Evolutionary conservation across 1,284 basidiomycete species (phyloP), one percentile per base, ranked within the genome.

Genomic region (Cutaneotrichosporon daszewskae): DNA sequence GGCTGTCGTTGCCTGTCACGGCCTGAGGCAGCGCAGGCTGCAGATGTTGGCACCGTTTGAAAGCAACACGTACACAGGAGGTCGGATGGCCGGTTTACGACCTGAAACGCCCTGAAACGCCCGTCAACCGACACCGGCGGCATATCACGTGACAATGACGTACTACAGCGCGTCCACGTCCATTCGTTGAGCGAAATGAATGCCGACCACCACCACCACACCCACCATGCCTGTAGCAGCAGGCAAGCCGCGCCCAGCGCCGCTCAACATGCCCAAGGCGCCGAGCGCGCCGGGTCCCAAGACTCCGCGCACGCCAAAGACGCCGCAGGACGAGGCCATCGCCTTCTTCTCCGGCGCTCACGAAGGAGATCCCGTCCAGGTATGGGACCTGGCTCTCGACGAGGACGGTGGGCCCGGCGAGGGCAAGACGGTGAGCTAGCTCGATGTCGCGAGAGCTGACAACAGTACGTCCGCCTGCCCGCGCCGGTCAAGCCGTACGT

Each of bases 391-490:
- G 22, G 74, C 76, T 47, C 77, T 96, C 29, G 87, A 90, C 62
- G 77, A 83, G 17, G 88, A 96, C 72, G 92, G 92, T 37, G 87
- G 86, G 18, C 91, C 92, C 2, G 80, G 77, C 61, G 84, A 85
- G 65, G 81, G 85, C 58, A 81, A 83, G 73, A 81, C 83, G 53
- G 90, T 88, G 63, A 68, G 85, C 78, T 22, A 13, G 23, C 27
- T 23, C 16, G 25, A 32, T 16, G 7, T 20, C 24, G 26, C 18
- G 5, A 34, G 7, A 11, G 12, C 36, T 41, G 25, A 41, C 19
- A 18, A 17, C 62, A 96, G 92, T 95, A 95, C 68, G 84, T 92
- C 59, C 88, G 92, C 39, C 81, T 96, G 20, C 91, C 91, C 8
- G 87, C 92, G 11, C 87, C 91, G n/a, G 79, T 82, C 59, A 75